These are phyloP conservation scores for Pyrenula aspistea DNA, from an alignment of 495 filamentous ascomycete species.

Conservation along the genomic window DNA sequence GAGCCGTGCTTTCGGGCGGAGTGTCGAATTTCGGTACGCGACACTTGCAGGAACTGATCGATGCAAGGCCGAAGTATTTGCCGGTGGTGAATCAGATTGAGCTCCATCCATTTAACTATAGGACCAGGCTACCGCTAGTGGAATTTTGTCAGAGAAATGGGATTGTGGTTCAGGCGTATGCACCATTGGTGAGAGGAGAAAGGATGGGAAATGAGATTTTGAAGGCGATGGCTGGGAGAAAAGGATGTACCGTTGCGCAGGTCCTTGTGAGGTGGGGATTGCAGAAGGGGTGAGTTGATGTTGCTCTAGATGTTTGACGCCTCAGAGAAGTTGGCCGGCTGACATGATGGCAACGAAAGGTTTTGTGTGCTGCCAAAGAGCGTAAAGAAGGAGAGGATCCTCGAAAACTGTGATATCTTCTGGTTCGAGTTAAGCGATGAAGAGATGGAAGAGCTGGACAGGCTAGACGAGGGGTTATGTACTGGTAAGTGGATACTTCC, in stretches of 20 bases:
- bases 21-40: neutral
- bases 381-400: conserved; percentile 45
- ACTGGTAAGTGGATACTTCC: neutral
- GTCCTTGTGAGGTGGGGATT: neutral
- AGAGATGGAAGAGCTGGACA: neutral
- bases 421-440: neutral
- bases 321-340: too few relatives aligned
- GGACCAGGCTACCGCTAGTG: neutral
- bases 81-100: neutral
- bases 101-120: neutral
- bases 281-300: neutral
- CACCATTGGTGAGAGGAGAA: neutral
- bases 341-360: too few relatives aligned
- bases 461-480: neutral
- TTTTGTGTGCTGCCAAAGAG: conserved; percentile 52
- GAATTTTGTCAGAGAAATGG: neutral
- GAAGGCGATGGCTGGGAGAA: neutral
- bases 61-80: neutral
- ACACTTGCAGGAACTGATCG: neutral
- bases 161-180: neutral
- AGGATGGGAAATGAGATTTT: neutral
- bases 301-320: too few relatives aligned
- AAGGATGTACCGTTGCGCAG: neutral
- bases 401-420: neutral
- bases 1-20: neutral